Evolutionary conservation across 1,284 basidiomycete genomes (phyloP), one percentile per base, ranked within the genome.

Genomic region (Omphalotus olearius): DNA sequence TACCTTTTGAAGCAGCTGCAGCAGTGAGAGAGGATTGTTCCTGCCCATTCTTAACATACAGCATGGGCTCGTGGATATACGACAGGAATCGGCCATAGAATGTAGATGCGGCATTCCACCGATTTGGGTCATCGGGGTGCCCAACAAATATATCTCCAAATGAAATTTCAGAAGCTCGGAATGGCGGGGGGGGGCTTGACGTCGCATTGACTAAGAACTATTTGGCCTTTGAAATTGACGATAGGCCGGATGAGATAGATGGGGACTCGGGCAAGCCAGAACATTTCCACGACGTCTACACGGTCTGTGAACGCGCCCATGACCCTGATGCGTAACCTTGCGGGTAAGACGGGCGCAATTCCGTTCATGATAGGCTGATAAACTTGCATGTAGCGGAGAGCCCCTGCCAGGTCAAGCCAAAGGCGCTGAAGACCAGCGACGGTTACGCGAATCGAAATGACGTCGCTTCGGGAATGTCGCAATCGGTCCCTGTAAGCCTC

Each of bases 351-450:
- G 11, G 3, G 18, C 16, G 18, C 33, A n/a, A 9, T 16, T 9
- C 46, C 46, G 36, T 47, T 38, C 46, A 47, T 47, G 16, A 47
- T 11, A 23, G 46, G 35, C 25, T 47, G 30, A 18, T 47, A 47
- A 17, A 25, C 13, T 25, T 47, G 30, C 46, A 47, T 47, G 33
- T 47, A 47, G 3, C 46, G 46, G 38, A 47, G 4, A 1, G 33
- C 35, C 14, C 33, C 36, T 23, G 30, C 35, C 33, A 47, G 11
- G 11, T 47, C 46, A 17, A 47, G 25, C 46, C 46, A 47, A 4
- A 38, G 3, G 7, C 46, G 46, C 17, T 47, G 46, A 3, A 47
- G 33, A 3, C 30, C 30, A 4, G 46, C 36, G 3, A 47, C 35
- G 5, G 35, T 47, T 2, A 38, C 25, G 10, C 46, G 46, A 7